Evolutionary conservation across 2,329 filamentous ascomycete genomes (phyloP).

Genomic region (Colletotrichum euphorbiae): DNA sequence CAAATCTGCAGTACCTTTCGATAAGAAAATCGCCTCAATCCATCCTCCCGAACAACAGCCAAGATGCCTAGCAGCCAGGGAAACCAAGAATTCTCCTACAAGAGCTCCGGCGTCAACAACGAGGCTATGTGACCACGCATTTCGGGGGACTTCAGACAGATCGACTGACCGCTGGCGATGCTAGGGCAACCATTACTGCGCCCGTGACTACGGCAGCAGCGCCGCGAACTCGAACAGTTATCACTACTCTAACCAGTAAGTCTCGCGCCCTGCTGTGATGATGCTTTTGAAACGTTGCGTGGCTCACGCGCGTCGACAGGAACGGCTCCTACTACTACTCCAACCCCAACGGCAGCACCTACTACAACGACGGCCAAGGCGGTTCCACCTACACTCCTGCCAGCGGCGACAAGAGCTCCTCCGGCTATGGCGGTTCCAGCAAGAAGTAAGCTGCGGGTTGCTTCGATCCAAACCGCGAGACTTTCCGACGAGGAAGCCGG

Average conservation of each 20-base stretch:
- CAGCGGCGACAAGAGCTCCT: slow-evolving; percentile 51
- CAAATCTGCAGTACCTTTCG: too few relatives aligned
- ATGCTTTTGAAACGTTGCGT: background rate
- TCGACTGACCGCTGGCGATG: background rate
- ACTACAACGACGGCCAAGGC: slow-evolving; percentile 72
- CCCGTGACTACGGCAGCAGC: slow-evolving; percentile 70
- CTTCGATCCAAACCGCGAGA: too few relatives aligned
- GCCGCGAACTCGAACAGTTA: slow-evolving; percentile 70
- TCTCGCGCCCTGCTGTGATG: slow-evolving; percentile 15
- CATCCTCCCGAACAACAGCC: background rate
- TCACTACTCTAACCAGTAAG: slow-evolving; percentile 75
- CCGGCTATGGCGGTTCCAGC: slow-evolving; percentile 40
- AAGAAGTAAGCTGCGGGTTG: slow-evolving; percentile 24
- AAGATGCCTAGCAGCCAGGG: slow-evolving; percentile 42
- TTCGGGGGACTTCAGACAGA: too few relatives aligned
- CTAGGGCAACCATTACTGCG: slow-evolving; percentile 76
- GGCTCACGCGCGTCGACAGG: slow-evolving; percentile 46
- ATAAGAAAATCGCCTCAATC: background rate
- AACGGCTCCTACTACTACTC: slow-evolving; percentile 80
- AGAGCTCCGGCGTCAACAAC: slow-evolving; percentile 70
- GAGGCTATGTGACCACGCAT: slow-evolving; percentile 57
- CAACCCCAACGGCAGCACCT: slow-evolving; percentile 76
- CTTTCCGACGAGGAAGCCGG: too few relatives aligned
- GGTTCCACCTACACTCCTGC: slow-evolving; percentile 70
- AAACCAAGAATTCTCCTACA: slow-evolving; percentile 54